A percentile compares a stretch with the other conserved stretches of the same genome.
These are phyloP conservation scores for Saccharomyces hybrid DNA, from an alignment of 1,139 yeast genomes.

Conservation along the genomic window DNA sequence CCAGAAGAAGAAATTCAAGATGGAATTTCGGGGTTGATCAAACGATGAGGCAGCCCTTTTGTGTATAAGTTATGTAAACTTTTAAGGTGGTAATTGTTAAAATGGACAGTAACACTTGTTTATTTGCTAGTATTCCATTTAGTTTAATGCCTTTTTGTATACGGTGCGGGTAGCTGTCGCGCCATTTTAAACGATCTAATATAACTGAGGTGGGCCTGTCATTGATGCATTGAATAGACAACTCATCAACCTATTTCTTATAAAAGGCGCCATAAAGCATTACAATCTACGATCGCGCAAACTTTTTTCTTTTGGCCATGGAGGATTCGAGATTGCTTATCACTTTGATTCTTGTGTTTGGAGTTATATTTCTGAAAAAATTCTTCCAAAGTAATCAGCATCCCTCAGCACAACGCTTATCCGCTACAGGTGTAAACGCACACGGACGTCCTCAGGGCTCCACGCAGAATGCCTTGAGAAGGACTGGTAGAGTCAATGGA, in stretches of 20 bases:
- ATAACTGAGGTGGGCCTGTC: background rate
- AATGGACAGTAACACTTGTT: background rate
- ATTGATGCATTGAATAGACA: background rate
- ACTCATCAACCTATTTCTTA: background rate
- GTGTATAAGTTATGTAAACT: background rate
- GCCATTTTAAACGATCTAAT: background rate
- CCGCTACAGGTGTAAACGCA: constrained; percentile 1
- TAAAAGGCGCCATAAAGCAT: background rate
- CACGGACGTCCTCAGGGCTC: constrained; percentile 2
- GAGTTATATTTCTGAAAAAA: background rate
- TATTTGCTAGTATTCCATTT: background rate
- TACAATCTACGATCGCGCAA: background rate
- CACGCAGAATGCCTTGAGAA: constrained; percentile 5
- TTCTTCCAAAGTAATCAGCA: background rate
- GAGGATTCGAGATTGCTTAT: background rate
- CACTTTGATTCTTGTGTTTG: background rate
- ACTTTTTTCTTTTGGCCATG: background rate
- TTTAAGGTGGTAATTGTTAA: background rate
- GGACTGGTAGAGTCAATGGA: constrained; percentile 10
- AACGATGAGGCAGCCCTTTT: background rate
- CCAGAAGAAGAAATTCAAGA: constrained; percentile 26
- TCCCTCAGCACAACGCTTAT: constrained; percentile 1
- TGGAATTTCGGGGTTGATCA: constrained; percentile 25
- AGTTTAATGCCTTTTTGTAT: background rate
- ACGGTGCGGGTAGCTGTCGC: constrained; percentile 1